These are phyloP conservation scores for Crucihimalaya himalaica DNA, from an alignment of 345 rosid genomes.

Conservation along the genomic window DNA sequence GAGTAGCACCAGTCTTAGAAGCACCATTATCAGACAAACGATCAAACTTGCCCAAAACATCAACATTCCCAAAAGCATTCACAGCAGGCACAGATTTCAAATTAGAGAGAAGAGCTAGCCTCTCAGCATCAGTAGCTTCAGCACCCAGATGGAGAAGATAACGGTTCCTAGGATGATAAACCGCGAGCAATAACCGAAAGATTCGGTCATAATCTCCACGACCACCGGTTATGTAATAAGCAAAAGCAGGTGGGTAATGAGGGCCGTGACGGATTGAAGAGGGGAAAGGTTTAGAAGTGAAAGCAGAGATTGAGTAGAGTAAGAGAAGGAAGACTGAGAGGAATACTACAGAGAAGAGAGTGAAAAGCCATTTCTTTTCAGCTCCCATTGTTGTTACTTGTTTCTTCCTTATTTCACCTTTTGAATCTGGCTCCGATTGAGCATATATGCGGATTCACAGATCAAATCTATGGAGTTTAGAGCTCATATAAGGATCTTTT, in stretches of 20 bases:
- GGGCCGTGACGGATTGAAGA: slow-evolving; percentile 69
- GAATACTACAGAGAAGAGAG: slow-evolving; percentile 77
- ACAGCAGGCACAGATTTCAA: slow-evolving; percentile 76
- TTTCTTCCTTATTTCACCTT: not conserved
- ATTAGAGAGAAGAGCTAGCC: slow-evolving; percentile 53
- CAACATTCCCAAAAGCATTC: slow-evolving; percentile 81
- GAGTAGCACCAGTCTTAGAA: slow-evolving; percentile 61
- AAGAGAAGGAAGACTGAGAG: slow-evolving; percentile 69
- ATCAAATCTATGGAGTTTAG: slow-evolving; percentile 1
- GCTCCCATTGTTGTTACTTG: slow-evolving; percentile 64
- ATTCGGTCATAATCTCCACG: slow-evolving; percentile 74
- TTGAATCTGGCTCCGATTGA: slow-evolving; percentile 37
- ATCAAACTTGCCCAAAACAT: slow-evolving; percentile 78
- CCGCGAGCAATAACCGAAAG: slow-evolving; percentile 76
- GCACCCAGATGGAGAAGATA: slow-evolving; percentile 80
- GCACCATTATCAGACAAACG: slow-evolving; percentile 77
- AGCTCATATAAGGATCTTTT: slow-evolving; percentile 29
- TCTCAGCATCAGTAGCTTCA: slow-evolving; percentile 80
- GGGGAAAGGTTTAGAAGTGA: slow-evolving; percentile 71
- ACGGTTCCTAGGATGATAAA: slow-evolving; percentile 94
- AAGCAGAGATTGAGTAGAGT: slow-evolving; percentile 73
- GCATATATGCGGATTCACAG: slow-evolving; percentile 38
- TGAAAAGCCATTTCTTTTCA: slow-evolving; percentile 89
- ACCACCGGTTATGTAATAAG: slow-evolving; percentile 84
- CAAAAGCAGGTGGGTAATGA: slow-evolving; percentile 88